phyloP scores from a whole-genome alignment of 2,329 filamentous ascomycete species.

The Aspergillus glaucus region DNA sequence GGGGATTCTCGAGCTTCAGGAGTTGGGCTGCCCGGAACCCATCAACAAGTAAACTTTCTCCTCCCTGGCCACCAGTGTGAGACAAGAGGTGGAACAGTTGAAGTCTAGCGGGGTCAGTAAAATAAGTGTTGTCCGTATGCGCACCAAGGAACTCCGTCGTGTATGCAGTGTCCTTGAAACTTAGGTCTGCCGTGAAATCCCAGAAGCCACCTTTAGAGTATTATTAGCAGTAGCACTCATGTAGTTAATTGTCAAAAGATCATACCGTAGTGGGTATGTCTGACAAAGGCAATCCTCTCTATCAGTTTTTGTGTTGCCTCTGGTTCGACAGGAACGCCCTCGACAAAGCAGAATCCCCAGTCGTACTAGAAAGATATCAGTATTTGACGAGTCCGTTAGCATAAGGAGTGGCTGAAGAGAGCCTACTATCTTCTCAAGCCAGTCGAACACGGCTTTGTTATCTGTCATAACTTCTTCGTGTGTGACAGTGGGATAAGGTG shows the following conservation, averaged over 20 bases:
- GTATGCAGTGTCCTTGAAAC: constrained; percentile 85
- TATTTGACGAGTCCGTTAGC: not conserved
- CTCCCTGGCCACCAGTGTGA: constrained; percentile 60
- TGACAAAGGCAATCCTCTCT: constrained; percentile 76
- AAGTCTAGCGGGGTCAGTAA: constrained; percentile 82
- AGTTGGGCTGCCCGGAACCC: constrained; percentile 67
- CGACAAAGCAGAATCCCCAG: constrained; percentile 73
- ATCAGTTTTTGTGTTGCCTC: constrained; percentile 68
- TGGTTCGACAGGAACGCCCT: constrained; percentile 61
- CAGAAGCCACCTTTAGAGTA: constrained; percentile 55
- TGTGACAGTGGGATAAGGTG: constrained; percentile 51
- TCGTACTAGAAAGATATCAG: constrained; percentile 44
- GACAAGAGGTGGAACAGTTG: constrained; percentile 91
- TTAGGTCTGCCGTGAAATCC: constrained; percentile 85
- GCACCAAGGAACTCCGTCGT: constrained; percentile 74
- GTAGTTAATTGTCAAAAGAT: not conserved
- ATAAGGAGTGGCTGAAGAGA: not conserved
- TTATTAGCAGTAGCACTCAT: not conserved
- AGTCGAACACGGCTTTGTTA: constrained; percentile 51
- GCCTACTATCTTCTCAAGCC: constrained; percentile 57
- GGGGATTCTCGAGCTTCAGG: constrained; percentile 49
- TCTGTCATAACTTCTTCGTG: constrained; percentile 57
- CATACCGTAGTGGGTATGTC: constrained; percentile 82
- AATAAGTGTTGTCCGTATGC: constrained; percentile 95
- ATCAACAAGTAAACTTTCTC: constrained; percentile 76